Percentiles rank a stretch among this genome's conserved stretches.
phyloP scores from a whole-genome alignment of 495 filamentous ascomycete species.

The Penicillium chermesinum region DNA sequence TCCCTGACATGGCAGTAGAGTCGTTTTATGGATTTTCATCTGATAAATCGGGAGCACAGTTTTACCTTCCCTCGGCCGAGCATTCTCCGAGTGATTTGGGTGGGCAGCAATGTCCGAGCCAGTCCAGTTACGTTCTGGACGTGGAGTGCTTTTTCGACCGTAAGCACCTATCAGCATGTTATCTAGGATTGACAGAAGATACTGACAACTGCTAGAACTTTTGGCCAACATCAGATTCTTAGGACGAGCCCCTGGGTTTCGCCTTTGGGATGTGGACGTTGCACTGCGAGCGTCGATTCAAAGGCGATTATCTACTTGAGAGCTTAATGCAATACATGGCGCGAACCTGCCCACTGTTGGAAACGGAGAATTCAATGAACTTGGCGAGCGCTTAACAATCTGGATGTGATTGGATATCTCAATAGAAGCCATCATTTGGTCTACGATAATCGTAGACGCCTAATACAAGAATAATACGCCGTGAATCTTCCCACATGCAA shows the following conservation, averaged over 20 bases:
- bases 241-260: slow-evolving; percentile 27
- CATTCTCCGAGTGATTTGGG: not conserved
- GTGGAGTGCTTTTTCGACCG: slow-evolving; percentile 26
- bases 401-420: too few species aligned
- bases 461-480: not conserved
- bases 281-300: slow-evolving; percentile 20
- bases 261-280: slow-evolving; percentile 20
- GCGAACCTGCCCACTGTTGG: too few species aligned
- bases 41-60: slow-evolving; percentile 8
- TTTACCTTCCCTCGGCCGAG: slow-evolving; percentile 9
- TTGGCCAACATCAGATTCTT: slow-evolving; percentile 21
- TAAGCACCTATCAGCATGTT: slow-evolving; percentile 9
- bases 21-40: slow-evolving; percentile 15
- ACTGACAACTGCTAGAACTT: slow-evolving; percentile 14
- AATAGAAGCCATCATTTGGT: too few species aligned
- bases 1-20: slow-evolving; percentile 12
- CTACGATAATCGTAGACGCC: not conserved
- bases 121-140: slow-evolving; percentile 18
- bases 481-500: not conserved
- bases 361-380: too few species aligned
- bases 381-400: too few species aligned
- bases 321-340: too few species aligned
- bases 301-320: slow-evolving; percentile 7
- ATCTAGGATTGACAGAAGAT: not conserved
- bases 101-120: not conserved